Percentiles rank a stretch among this genome's conserved stretches.
Evolutionary conservation across 1,139 yeast species (phyloP).

Genomic region (Kodamaea fungicola): DNA sequence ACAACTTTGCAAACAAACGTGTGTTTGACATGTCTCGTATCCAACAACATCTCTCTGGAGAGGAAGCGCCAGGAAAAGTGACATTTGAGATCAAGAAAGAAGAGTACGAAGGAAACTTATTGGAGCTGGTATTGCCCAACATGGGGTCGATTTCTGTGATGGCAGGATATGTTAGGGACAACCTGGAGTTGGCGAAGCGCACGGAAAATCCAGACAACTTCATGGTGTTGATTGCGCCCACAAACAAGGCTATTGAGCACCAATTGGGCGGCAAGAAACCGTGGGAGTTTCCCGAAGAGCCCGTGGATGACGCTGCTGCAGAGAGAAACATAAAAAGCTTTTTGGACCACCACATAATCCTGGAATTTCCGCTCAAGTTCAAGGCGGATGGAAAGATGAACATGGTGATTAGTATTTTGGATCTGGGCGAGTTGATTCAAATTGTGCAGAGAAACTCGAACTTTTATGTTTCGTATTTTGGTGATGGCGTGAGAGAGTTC

Average conservation of each 20-base stretch:
- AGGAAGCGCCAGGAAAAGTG: conserved; percentile 7
- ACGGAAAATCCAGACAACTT: conserved; percentile 35
- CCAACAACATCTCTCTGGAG: conserved; percentile 5
- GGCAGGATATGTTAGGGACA: conserved; percentile 55
- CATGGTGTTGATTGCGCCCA: conserved; percentile 59
- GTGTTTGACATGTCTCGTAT: conserved; percentile 6
- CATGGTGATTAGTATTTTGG: conserved; percentile 28
- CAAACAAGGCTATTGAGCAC: conserved; percentile 47
- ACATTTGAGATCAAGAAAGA: conserved; percentile 11
- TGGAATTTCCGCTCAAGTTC: conserved; percentile 20
- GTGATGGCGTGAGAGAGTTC: conserved; percentile 19
- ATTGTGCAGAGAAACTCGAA: conserved; percentile 37
- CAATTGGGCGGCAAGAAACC: conserved; percentile 47
- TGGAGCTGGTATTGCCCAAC: conserved; percentile 42
- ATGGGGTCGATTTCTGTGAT: conserved; percentile 45
- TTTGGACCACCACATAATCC: conserved; percentile 51
- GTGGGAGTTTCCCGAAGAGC: conserved; percentile 60
- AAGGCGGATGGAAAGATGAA: conserved; percentile 14
- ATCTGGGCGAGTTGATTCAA: conserved; percentile 40
- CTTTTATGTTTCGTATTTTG: conserved; percentile 28
- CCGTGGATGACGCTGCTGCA: conserved; percentile 38
- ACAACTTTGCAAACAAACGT: not conserved
- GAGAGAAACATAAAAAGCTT: conserved; percentile 47
- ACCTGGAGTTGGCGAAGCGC: conserved; percentile 37
- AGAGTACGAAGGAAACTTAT: conserved; percentile 14